Conservation (phyloP, 805 yeast genomes). For the Wickerhamiella dianesei region DNA sequence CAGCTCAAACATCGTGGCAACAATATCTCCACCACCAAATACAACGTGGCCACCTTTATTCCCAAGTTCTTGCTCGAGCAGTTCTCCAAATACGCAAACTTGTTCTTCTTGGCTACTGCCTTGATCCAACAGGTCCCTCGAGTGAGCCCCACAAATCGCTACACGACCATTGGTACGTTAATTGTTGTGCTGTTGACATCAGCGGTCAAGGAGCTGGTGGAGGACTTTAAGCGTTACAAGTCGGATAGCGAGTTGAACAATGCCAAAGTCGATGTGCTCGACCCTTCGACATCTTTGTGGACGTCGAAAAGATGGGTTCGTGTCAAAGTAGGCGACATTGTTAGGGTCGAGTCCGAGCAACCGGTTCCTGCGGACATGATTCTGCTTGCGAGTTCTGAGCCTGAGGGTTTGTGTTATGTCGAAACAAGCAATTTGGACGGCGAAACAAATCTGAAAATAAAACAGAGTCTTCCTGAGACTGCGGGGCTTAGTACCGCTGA, state of each 20-base stretch:
- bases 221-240: conserved; percentile 73
- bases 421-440: conserved; percentile 98
- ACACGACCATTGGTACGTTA: conserved; percentile 87
- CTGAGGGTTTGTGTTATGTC: conserved; percentile 93
- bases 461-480: conserved; percentile 76
- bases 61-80: conserved; percentile 95
- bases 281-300: conserved; percentile 47
- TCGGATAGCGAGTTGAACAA: conserved; percentile 85
- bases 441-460: conserved; percentile 90
- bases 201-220: conserved; percentile 80
- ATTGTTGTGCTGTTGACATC: conserved; percentile 75
- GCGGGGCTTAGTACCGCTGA: conserved; percentile 53
- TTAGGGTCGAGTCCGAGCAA: conserved; percentile 71
- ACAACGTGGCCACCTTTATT: conserved; percentile 79
- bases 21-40: conserved; percentile 89
- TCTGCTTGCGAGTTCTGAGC: conserved; percentile 82
- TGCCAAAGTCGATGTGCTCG: conserved; percentile 54
- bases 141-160: conserved; percentile 91
- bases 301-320: conserved; percentile 65
- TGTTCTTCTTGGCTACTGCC: conserved; percentile 86
- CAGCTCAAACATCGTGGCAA: conserved; percentile 52
- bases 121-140: conserved; percentile 92
- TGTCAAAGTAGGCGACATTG: conserved; percentile 82
- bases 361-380: conserved; percentile 89
- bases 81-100: conserved; percentile 90